Conservation (phyloP, 2,329 filamentous ascomycete genomes). For the Verticillium dahliae region DNA sequence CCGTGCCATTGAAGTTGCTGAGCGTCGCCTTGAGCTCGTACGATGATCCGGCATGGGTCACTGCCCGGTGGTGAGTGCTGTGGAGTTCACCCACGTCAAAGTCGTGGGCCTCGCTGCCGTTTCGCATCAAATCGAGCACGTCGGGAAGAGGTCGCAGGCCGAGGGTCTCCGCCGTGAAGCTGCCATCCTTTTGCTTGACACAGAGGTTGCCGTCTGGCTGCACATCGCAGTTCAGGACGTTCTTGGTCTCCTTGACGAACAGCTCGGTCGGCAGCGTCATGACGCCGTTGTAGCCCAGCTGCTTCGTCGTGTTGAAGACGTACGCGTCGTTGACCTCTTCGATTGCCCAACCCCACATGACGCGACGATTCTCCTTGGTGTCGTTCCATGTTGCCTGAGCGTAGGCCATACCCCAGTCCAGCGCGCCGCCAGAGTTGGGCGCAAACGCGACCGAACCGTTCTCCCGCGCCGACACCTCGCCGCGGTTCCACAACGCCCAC, state of each 20-base stretch:
- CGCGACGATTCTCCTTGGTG: conserved; percentile 6
- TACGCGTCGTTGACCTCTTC: conserved; percentile 6
- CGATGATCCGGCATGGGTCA: conserved; percentile 5
- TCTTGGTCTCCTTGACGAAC: conserved; percentile 9
- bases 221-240: conserved; percentile 9
- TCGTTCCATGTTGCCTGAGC: conserved; percentile 11
- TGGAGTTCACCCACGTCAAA: conserved; percentile 2
- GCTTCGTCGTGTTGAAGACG: conserved; percentile 5
- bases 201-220: conserved; percentile 9
- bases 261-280: conserved; percentile 11
- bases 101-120: conserved; percentile 4
- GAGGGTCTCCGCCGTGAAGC: conserved; percentile 10
- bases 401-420: conserved; percentile 12
- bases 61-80: not conserved
- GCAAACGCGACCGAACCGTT: conserved; percentile 11
- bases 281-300: conserved; percentile 10
- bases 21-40: conserved; percentile 12
- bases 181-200: conserved; percentile 1
- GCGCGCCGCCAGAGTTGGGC: conserved; percentile 7
- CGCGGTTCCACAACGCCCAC: conserved; percentile 12
- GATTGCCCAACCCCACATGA: conserved; percentile 12
- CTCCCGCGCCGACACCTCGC: conserved; percentile 7
- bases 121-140: conserved; percentile 8
- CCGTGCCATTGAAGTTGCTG: conserved; percentile 1
- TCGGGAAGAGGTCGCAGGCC: conserved; percentile 9